Evolutionary conservation across 441 rosid genomes (phyloP), one percentile per base, ranked within the genome.

Genomic region (Gossypium gossypioides): DNA sequence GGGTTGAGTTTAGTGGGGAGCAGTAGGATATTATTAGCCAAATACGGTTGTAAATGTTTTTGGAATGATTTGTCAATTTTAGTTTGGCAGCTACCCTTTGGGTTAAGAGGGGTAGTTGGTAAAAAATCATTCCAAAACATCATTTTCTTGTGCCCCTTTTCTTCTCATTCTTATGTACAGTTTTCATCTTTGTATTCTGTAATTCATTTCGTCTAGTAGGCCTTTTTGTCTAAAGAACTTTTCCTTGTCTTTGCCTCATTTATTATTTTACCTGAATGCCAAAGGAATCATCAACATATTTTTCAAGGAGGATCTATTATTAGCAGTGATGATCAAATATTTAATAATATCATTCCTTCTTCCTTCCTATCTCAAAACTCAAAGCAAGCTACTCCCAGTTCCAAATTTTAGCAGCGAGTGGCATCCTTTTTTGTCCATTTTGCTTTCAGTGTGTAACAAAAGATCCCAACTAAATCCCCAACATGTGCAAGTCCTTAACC

Each of bases 131-230:
- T 85, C 81, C 84, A 61, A 55, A 79, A 73, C 80, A 59, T 58
- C 44, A 29, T 46, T 46, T 69, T 34, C 71, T 52, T 40, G 72
- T 42, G 74, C 79, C 72, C 69, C 80, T 63, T 65, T 74, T 74
- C 75, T 32, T 71, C 78, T 69, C 76, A 57, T 95, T 89, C 84
- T 89, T 90, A 77, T 92, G 97, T 92, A 94, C 89, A 92, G 92
- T 74, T 75, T 75, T 58, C 65, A 13, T 74, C 72, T 67, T 67
- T 80, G 83, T 82, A 84, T 75, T 78, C 22, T 84, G 89, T 84
- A 86, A 84, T 84, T 88, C 84, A 73, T 82, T 79, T 4, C 24
- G 74, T 70, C 57, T 79, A 69, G 82, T 70, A 61, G 77, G 77
- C 68, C 83, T 13, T 25, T 24, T 21, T 16, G 24, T 54, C 22